Evolutionary conservation across 2,329 filamentous ascomycete genomes (phyloP).

Genomic region (Huntiella abstrusa): DNA sequence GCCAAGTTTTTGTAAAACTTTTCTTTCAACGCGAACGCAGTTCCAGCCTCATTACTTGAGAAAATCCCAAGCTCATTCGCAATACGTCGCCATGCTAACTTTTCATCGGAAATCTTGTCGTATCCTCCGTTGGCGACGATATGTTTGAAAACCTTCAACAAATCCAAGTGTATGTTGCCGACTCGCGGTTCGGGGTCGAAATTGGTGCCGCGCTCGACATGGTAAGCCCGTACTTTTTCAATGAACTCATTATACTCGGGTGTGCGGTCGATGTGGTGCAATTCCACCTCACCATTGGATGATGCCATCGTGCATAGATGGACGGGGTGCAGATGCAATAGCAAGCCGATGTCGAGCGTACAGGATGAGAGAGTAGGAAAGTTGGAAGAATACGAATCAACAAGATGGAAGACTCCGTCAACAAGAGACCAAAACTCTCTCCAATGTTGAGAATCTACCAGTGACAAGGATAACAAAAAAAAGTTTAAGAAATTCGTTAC

Average conservation of each 20-base stretch:
- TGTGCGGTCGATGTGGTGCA: constrained; percentile 36
- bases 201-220: constrained; percentile 58
- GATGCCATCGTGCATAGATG: constrained; percentile 17
- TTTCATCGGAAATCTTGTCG: constrained; percentile 65
- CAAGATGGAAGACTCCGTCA: too few relatives aligned
- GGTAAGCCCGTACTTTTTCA: constrained; percentile 50
- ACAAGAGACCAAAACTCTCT: too few relatives aligned
- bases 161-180: constrained; percentile 55
- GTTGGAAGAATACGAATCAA: too few relatives aligned
- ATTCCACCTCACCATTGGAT: constrained; percentile 19
- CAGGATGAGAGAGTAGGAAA: too few relatives aligned
- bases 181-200: constrained; percentile 71
- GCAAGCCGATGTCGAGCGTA: background rate
- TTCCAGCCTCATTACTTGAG: constrained; percentile 57
- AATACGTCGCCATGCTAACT: constrained; percentile 69
- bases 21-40: constrained; percentile 71
- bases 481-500: too few relatives aligned
- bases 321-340: background rate
- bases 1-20: constrained; percentile 80
- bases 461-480: too few relatives aligned
- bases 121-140: constrained; percentile 67
- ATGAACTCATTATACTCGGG: constrained; percentile 67
- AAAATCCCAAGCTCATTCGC: constrained; percentile 59
- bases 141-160: constrained; percentile 59
- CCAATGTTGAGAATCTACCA: too few relatives aligned